These are phyloP conservation scores for Fusarium ambrosium DNA, from an alignment of 2,329 filamentous ascomycete species.

Conservation along the genomic window DNA sequence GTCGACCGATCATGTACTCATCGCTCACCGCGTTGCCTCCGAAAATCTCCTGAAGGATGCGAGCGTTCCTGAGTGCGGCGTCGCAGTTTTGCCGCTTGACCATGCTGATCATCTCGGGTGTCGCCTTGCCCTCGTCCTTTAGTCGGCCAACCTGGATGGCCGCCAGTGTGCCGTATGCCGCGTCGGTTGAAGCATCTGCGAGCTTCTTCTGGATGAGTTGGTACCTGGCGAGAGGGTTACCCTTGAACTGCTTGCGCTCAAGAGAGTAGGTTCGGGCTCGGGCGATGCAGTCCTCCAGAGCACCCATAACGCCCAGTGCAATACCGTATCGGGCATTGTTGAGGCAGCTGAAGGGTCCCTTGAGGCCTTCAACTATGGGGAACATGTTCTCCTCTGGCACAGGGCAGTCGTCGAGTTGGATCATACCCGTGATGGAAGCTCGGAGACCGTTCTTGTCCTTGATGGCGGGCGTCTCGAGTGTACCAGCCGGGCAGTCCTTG, in stretches of 20 bases:
- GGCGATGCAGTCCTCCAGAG: conserved; percentile 89
- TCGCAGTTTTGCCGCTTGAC: conserved; percentile 99
- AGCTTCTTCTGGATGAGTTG: conserved; percentile 99
- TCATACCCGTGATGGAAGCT: conserved; percentile 97
- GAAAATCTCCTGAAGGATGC: conserved; percentile 92
- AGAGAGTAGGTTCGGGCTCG: conserved; percentile 89
- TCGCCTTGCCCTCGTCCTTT: conserved; percentile 89
- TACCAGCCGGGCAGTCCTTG: conserved; percentile 85
- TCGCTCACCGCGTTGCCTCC: conserved; percentile 98
- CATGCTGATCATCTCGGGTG: conserved; percentile 97
- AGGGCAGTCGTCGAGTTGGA: conserved; percentile 91
- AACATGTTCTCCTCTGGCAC: conserved; percentile 95
- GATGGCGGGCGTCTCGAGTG: conserved; percentile 89
- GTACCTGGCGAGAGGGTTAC: conserved; percentile 94
- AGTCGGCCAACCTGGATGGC: conserved; percentile 91
- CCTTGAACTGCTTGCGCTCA: conserved; percentile 95
- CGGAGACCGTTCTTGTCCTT: conserved; percentile 96
- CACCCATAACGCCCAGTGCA: conserved; percentile 92
- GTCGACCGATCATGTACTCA: conserved; percentile 94
- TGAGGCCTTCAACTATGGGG: conserved; percentile 86
- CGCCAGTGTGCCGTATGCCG: conserved; percentile 90
- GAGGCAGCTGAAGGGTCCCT: conserved; percentile 91
- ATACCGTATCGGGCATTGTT: conserved; percentile 96
- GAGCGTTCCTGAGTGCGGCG: conserved; percentile 82
- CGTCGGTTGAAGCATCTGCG: conserved; percentile 91